phyloP scores from a whole-genome alignment of 2,329 filamentous ascomycete genomes.

The Xylaria sp. region DNA sequence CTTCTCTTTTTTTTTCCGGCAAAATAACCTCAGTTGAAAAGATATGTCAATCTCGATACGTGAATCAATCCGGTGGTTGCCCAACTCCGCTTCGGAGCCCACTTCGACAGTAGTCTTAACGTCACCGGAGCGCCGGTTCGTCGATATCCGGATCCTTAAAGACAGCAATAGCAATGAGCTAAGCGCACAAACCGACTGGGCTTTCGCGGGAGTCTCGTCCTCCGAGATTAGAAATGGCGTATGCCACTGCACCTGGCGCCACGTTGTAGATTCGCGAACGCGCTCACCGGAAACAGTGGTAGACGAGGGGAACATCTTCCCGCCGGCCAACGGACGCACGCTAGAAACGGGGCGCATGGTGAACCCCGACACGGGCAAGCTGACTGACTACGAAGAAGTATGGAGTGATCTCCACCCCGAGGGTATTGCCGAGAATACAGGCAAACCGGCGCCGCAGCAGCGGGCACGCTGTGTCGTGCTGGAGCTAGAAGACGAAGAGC shows the following conservation, averaged over 20 bases:
- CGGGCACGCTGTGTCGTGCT: slow-evolving; percentile 48
- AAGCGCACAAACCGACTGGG: slow-evolving; percentile 64
- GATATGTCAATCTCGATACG: slow-evolving; percentile 59
- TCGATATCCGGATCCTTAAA: slow-evolving; percentile 63
- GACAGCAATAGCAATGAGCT: background rate
- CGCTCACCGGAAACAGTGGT: slow-evolving; percentile 41
- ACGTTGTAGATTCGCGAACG: slow-evolving; percentile 65
- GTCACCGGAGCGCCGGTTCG: slow-evolving; percentile 60
- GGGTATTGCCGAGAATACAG: slow-evolving; percentile 32
- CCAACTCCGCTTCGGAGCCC: slow-evolving; percentile 58
- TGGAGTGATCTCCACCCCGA: slow-evolving; percentile 59
- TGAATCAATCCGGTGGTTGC: slow-evolving; percentile 64
- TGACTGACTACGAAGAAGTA: slow-evolving; percentile 68
- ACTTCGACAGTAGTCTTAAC: slow-evolving; percentile 71
- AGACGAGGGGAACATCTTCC: slow-evolving; percentile 65
- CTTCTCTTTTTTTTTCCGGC: too few relatives aligned
- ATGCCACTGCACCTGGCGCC: slow-evolving; percentile 55
- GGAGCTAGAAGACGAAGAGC: slow-evolving; percentile 43
- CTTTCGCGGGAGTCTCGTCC: slow-evolving; percentile 62
- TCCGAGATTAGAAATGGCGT: slow-evolving; percentile 40
- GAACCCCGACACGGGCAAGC: slow-evolving; percentile 58
- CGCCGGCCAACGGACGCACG: slow-evolving; percentile 39
- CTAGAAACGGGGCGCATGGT: slow-evolving; percentile 66
- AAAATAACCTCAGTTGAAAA: too few relatives aligned
- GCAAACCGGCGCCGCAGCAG: slow-evolving; percentile 4